Base-by-base conservation (phyloP, 495 filamentous ascomycete genomes). In the Neurospora sp. region DNA sequence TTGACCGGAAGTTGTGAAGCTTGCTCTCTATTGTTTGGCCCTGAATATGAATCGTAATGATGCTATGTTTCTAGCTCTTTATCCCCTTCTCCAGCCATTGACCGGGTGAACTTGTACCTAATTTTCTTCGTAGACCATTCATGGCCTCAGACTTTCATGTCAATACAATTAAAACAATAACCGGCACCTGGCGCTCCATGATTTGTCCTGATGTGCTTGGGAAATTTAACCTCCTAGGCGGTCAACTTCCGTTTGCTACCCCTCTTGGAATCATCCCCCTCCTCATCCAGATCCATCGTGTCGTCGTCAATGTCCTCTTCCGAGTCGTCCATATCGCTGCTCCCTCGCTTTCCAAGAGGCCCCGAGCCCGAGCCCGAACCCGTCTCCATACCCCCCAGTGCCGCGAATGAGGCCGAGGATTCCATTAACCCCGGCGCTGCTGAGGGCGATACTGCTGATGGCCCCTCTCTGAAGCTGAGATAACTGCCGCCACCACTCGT, bases 221-320 rank as follows among this genome's bases (percentile, higher is more conserved):
- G 3, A 62, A 31, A 62, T 31, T 62, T 24, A 31, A 8, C 28
- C 54, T 2, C 17, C 70, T 73, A 74, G 39, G 40, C 38, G 37
- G 73, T 70, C 36, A 83, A 71, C 76, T 82, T 85, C 62, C 83
- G 78, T 11, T 78, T 81, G 45, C 77, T 83, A 4, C 81, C 76
- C 71, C 82, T 75, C 75, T 86, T 83, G 13, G n/a, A 24, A 2
- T 62, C 80, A 6, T 75, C 82, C 2, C 78, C 82, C 1, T 81
- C 82, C 1, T 73, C 77, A 70, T 84, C 82, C 38, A 76, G n/a
- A 21, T 78, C 77, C 74, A 78, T 76, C 24, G 42, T 66, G 11
- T 83, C 79, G 28, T 88, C 88, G 76, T 89, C 86, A n/a, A 88
- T 43, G 71, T 91, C 90, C 85, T 39, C 69, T 89, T 85, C 82